Base-by-base conservation (phyloP, 2,329 filamentous ascomycete species). In the Aspergillus floridensis region DNA sequence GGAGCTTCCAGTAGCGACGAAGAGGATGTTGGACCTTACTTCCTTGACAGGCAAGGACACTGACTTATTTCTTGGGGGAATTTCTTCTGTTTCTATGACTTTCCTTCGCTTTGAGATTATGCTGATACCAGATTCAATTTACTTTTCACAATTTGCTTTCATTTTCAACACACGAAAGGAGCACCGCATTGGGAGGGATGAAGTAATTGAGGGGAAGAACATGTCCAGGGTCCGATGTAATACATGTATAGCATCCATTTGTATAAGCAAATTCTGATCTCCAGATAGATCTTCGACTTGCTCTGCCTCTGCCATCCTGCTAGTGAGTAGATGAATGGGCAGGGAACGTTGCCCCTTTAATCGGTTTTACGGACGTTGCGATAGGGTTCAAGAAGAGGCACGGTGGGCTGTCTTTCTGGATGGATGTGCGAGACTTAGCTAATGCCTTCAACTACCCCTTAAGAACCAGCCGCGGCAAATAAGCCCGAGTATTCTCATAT, bases 401-500 rank as follows among this genome's bases (percentile, higher is more conserved):
- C 14, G 14, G 16, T 8, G 16, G 8, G 16, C 16, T 44, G 38
- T 16, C 16, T 44, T 16, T 44, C 8, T 6, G 16, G 16, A 44
- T 19, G 16, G 16, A 7, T 41, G n/a, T 5, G 16, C 14, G 14
- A 19, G 38, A 3, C 16, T 16, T 29, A 29, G 26, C 16, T 44
- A 2, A 38, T 60, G 24, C 53, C 16, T 52, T 47, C 51, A 29
- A 46, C 41, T 44, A 44, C 4, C 16, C 19, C 6, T 46, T 11
- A 16, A 57, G 59, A 26, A 59, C 31, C 19, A 81, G 77, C 80
- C 49, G 69, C 69, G 24, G 85, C 80, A 96, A 73, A 72, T 91
- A 88, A 65, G 84, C 86, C 77, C 89, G 92, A 60, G 89, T 88
- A 75, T 98, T 98, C 80, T 99, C 95, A 77, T 98, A 98, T 24